Conservation (phyloP, 179 eudicot genomes). For the Sideroxylon spinosum region DNA sequence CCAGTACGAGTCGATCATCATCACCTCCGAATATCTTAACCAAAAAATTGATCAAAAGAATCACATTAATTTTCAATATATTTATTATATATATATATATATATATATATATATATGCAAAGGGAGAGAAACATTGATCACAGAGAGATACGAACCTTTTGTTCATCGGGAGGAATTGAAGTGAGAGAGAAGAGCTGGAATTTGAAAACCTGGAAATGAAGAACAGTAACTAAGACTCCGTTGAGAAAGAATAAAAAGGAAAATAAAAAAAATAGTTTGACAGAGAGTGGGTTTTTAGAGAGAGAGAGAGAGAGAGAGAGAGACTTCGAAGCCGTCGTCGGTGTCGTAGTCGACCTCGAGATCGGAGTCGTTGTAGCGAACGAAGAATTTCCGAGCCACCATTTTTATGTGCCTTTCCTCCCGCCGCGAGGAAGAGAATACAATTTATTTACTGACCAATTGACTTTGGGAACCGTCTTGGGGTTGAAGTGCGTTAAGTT, state of each 20-base stretch:
- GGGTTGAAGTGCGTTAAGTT: too few relatives aligned
- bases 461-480: too few relatives aligned
- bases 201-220: conserved; percentile 58
- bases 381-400: conserved; percentile 67
- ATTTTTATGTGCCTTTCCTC: conserved; percentile 17
- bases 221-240: background rate
- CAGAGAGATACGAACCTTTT: conserved; percentile 39
- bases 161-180: conserved; percentile 81
- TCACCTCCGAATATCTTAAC: conserved; percentile 51
- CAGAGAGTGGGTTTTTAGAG: background rate
- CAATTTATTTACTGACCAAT: too few relatives aligned
- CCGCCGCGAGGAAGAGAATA: too few relatives aligned
- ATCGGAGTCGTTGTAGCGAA: conserved; percentile 50
- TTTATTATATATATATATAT: too few relatives aligned
- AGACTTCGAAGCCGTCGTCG: conserved; percentile 78
- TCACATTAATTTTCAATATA: background rate
- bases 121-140: background rate
- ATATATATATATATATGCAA: background rate
- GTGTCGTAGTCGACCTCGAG: conserved; percentile 88
- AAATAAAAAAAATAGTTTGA: conserved; percentile 9
- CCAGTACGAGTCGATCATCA: conserved; percentile 42
- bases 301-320: conserved; percentile 24
- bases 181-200: conserved; percentile 88
- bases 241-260: background rate
- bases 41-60: background rate